phyloP scores from a whole-genome alignment of 345 rosid genomes.

The Lagerstroemia speciosa region DNA sequence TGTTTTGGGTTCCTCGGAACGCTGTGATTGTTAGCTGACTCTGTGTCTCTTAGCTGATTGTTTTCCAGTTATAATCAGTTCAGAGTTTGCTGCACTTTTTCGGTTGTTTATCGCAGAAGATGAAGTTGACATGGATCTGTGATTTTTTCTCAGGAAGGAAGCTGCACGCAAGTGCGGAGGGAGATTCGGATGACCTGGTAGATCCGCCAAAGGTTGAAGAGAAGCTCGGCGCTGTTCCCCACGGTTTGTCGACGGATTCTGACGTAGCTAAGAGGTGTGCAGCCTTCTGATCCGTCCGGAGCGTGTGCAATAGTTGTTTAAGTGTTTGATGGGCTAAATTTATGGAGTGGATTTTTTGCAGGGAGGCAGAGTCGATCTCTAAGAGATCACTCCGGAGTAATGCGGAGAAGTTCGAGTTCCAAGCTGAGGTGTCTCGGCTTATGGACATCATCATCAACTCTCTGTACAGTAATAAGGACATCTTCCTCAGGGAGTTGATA shows the following conservation, averaged over 20 bases:
- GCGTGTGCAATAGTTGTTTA: background rate
- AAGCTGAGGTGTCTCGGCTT: slow-evolving; percentile 98
- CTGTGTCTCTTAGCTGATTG: background rate
- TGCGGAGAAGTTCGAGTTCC: slow-evolving; percentile 96
- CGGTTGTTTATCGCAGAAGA: background rate
- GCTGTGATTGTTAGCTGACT: background rate
- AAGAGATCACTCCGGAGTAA: slow-evolving; percentile 64
- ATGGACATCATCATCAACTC: slow-evolving; percentile 98
- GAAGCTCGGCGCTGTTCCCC: slow-evolving; percentile 80
- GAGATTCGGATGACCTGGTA: slow-evolving; percentile 36
- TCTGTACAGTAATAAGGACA: slow-evolving; percentile 94
- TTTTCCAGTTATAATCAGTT: background rate
- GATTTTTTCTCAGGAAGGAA: slow-evolving; percentile 43
- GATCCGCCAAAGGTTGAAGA: slow-evolving; percentile 97
- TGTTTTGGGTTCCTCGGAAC: background rate
- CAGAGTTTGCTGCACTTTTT: background rate
- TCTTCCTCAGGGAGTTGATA: slow-evolving; percentile 93
- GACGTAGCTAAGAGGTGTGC: slow-evolving; percentile 77
- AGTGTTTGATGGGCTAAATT: background rate
- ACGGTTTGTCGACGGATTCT: slow-evolving; percentile 89
- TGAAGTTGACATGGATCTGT: background rate
- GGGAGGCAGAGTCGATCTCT: slow-evolving; percentile 94
- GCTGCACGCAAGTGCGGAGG: slow-evolving; percentile 74
- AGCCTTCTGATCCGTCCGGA: background rate
- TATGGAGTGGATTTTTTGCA: slow-evolving; percentile 14